These are phyloP conservation scores for Parachaetomium inaequale DNA, from an alignment of 495 filamentous ascomycete species.

Conservation along the genomic window DNA sequence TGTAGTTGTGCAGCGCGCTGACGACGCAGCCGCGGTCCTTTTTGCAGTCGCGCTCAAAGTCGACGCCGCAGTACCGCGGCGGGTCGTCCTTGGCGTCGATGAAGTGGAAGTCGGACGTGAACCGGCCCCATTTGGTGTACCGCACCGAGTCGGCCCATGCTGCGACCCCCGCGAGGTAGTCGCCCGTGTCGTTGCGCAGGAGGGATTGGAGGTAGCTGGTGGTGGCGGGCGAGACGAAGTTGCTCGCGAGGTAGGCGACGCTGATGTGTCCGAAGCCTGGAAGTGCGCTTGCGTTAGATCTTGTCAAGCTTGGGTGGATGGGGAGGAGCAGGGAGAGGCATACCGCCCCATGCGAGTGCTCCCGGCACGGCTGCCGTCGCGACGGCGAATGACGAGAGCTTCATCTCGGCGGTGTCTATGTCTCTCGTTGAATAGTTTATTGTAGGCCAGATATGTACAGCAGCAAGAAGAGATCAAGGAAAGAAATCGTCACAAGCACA, in stretches of 20 bases:
- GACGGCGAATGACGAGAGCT: constrained; percentile 23
- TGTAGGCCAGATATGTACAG: neutral
- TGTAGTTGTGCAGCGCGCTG: constrained; percentile 58
- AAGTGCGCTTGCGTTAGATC: neutral
- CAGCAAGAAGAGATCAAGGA: neutral
- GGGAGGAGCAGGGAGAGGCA: neutral
- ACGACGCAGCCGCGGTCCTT: constrained; percentile 56
- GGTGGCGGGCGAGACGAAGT: constrained; percentile 42
- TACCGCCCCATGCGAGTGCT: constrained; percentile 34
- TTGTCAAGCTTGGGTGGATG: neutral
- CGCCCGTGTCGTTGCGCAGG: constrained; percentile 43
- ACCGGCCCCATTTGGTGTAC: constrained; percentile 56
- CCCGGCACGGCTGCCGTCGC: constrained; percentile 19
- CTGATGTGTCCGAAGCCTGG: constrained; percentile 58
- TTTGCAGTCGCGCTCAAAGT: constrained; percentile 60
- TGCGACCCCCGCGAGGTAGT: constrained; percentile 57
- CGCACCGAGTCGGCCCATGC: constrained; percentile 63
- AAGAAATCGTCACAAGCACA: neutral
- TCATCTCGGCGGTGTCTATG: constrained; percentile 25
- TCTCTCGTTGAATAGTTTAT: no score
- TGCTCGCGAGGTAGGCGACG: constrained; percentile 51
- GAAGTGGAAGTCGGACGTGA: constrained; percentile 61
- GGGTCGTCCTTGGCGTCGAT: constrained; percentile 68
- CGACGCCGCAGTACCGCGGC: constrained; percentile 55
- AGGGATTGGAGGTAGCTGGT: constrained; percentile 42